Percentiles rank a stretch among this genome's conserved stretches.
phyloP scores from a whole-genome alignment of 208 protist genomes.

The Naegleria fowleri region DNA sequence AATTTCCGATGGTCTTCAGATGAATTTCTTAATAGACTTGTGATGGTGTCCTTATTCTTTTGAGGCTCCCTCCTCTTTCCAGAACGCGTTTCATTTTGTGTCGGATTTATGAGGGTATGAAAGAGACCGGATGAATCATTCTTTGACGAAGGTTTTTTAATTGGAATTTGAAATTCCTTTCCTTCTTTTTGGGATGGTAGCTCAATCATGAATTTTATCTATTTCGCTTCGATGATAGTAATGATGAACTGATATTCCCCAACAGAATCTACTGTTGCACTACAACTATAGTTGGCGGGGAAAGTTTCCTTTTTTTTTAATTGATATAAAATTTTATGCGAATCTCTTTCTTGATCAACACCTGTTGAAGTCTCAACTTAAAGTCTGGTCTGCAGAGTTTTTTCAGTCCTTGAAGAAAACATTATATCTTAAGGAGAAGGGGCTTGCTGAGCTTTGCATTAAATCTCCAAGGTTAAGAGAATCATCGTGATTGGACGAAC shows the following conservation, averaged over 20 bases:
- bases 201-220: not conserved
- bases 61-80: not conserved
- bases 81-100: not conserved
- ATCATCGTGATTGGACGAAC: too few relatives aligned
- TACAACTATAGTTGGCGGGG: too few relatives aligned
- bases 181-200: not conserved
- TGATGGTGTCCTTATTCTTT: not conserved
- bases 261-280: too few relatives aligned
- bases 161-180: not conserved
- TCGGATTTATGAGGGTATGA: not conserved
- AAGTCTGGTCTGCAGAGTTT: too few relatives aligned
- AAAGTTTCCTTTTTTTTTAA: too few relatives aligned
- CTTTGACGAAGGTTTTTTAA: not conserved
- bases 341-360: too few relatives aligned
- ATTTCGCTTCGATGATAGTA: too few relatives aligned
- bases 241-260: too few relatives aligned
- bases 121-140: not conserved
- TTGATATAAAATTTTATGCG: too few relatives aligned
- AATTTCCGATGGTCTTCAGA: too few relatives aligned
- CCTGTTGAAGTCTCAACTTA: too few relatives aligned
- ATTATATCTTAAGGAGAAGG: not conserved
- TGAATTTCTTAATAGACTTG: not conserved
- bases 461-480: too few relatives aligned
- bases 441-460: not conserved
- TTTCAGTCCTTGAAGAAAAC: not conserved